Conservation (phyloP, 2,329 filamentous ascomycete species). For the Claviceps maximensis region DNA sequence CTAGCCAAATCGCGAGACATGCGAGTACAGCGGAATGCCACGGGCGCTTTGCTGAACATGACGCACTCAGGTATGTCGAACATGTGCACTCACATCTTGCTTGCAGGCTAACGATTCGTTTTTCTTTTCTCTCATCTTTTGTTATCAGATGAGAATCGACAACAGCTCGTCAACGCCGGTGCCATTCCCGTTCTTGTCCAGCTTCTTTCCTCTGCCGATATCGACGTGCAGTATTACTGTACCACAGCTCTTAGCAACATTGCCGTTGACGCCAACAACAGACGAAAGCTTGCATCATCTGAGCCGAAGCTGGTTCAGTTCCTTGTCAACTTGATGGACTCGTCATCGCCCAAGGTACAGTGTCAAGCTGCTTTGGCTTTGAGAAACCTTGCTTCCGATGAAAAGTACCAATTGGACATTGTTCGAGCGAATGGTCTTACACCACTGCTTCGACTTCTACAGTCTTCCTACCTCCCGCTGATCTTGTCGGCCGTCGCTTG, state of each 20-base stretch:
- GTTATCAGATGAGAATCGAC: slow-evolving; percentile 97
- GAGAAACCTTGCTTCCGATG: slow-evolving; percentile 89
- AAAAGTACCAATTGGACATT: slow-evolving; percentile 97
- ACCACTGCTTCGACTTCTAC: slow-evolving; percentile 75
- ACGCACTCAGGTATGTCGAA: slow-evolving; percentile 74
- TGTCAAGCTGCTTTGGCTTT: slow-evolving; percentile 92
- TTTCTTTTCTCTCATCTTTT: slow-evolving; percentile 2
- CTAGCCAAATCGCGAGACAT: slow-evolving; percentile 96
- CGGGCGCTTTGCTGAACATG: slow-evolving; percentile 94
- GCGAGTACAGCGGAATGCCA: slow-evolving; percentile 95
- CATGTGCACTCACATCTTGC: neutral
- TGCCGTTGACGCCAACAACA: slow-evolving; percentile 82
- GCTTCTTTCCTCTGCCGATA: slow-evolving; percentile 80
- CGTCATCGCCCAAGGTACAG: slow-evolving; percentile 91
- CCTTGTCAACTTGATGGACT: slow-evolving; percentile 92
- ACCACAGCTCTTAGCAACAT: slow-evolving; percentile 98
- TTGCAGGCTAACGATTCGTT: neutral
- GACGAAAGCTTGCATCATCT: slow-evolving; percentile 79
- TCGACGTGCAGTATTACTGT: slow-evolving; percentile 98
- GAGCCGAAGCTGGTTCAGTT: slow-evolving; percentile 88
- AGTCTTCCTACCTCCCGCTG: slow-evolving; percentile 88
- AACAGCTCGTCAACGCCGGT: slow-evolving; percentile 91
- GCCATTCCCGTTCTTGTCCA: slow-evolving; percentile 97
- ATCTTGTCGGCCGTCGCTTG: slow-evolving; percentile 95
- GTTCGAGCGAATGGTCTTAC: slow-evolving; percentile 77